Evolutionary conservation across 495 filamentous ascomycete genomes (phyloP).

Genomic region (Podospora pseudopauciseta): DNA sequence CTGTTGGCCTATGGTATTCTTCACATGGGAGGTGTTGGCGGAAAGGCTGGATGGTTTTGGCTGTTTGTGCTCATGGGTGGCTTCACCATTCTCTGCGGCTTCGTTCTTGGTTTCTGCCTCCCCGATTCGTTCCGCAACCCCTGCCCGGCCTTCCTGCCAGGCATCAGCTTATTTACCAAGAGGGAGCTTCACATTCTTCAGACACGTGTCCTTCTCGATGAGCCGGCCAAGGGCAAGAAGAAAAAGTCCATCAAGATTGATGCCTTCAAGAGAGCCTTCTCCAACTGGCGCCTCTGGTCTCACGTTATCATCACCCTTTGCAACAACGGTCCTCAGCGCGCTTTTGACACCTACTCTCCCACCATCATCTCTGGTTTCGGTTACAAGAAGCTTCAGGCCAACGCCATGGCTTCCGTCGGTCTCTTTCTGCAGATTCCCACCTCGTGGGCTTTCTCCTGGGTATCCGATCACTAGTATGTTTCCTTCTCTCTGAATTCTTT

Average conservation of each 20-base stretch:
- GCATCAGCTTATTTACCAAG: conserved; percentile 32
- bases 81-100: conserved; percentile 51
- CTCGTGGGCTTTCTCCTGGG: conserved; percentile 45
- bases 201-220: conserved; percentile 38
- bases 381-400: conserved; percentile 44
- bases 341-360: conserved; percentile 48
- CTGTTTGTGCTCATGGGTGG: conserved; percentile 53
- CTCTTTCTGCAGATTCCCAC: conserved; percentile 40
- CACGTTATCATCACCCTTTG: conserved; percentile 44
- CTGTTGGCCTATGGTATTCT: conserved; percentile 30
- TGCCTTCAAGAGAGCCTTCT: conserved; percentile 29
- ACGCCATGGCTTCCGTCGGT: conserved; percentile 51
- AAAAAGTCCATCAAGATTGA: conserved; percentile 28
- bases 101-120: conserved; percentile 48
- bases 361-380: conserved; percentile 44
- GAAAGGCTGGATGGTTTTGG: conserved; percentile 59
- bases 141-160: conserved; percentile 43
- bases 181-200: conserved; percentile 40
- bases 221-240: conserved; percentile 37
- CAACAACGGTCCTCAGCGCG: conserved; percentile 34
- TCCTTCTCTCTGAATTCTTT: neutral
- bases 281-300: conserved; percentile 40
- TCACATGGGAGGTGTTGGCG: conserved; percentile 45
- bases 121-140: conserved; percentile 51
- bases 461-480: conserved; percentile 40